Evolutionary conservation across 1,139 yeast species (phyloP).

Genomic region (Suhomyces chickasaworum): DNA sequence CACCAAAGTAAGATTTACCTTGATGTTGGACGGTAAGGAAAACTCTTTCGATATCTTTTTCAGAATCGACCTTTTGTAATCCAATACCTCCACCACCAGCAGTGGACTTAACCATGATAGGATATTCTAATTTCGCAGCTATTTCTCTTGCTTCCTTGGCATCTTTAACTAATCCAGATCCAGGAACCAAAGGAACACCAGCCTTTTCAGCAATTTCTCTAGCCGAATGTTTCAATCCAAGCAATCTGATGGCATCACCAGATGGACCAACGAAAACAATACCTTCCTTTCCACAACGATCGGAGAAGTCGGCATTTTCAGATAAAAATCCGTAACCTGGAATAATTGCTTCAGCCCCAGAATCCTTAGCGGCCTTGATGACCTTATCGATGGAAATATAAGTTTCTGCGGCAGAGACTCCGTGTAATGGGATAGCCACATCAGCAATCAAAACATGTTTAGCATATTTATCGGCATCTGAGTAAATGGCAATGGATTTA

Average conservation of each 20-base stretch:
- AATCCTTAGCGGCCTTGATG: constrained; percentile 75
- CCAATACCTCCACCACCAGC: constrained; percentile 99
- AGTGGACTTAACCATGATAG: constrained; percentile 94
- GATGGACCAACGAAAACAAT: constrained; percentile 94
- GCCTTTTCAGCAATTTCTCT: constrained; percentile 88
- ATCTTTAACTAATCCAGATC: constrained; percentile 75
- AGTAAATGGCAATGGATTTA: constrained; percentile 81
- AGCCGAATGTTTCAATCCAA: constrained; percentile 95
- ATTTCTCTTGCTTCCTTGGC: constrained; percentile 72
- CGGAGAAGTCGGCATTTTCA: constrained; percentile 95
- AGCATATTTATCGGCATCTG: constrained; percentile 87
- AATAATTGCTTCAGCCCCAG: constrained; percentile 88
- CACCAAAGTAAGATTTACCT: constrained; percentile 90
- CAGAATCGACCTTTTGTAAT: constrained; percentile 84
- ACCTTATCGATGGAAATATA: constrained; percentile 85
- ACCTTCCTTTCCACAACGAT: constrained; percentile 78
- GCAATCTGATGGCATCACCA: constrained; percentile 84
- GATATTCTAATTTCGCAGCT: constrained; percentile 82
- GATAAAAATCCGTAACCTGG: constrained; percentile 98
- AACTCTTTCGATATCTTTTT: constrained; percentile 75
- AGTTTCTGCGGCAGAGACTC: constrained; percentile 85
- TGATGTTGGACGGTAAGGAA: constrained; percentile 92
- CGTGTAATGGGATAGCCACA: constrained; percentile 74
- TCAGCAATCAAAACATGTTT: constrained; percentile 85
- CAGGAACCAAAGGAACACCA: constrained; percentile 93